phyloP scores from a whole-genome alignment of 2,329 filamentous ascomycete genomes.

The Pyricularia grisea region DNA sequence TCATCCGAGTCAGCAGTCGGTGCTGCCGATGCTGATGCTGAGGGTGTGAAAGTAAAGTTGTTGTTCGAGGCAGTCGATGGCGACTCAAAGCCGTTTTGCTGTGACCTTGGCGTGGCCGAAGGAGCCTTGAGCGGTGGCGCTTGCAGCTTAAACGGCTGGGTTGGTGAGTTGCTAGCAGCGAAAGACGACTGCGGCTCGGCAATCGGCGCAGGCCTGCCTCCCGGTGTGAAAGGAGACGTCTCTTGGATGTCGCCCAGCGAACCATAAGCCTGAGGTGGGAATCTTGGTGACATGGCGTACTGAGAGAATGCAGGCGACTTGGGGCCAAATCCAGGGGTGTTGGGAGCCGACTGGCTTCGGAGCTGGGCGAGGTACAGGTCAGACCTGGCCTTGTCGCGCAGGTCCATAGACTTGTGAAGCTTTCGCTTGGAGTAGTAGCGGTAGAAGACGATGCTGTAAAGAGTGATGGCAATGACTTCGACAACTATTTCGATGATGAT shows the following conservation, averaged over 20 bases:
- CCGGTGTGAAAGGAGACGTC: slow-evolving; percentile 41
- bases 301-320: slow-evolving; percentile 49
- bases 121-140: slow-evolving; percentile 73
- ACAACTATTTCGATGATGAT: slow-evolving; percentile 94
- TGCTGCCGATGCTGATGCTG: slow-evolving; percentile 49
- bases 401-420: slow-evolving; percentile 93
- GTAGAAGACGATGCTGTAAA: slow-evolving; percentile 95
- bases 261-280: slow-evolving; percentile 48
- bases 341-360: slow-evolving; percentile 79
- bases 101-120: slow-evolving; percentile 59
- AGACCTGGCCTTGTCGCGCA: slow-evolving; percentile 85
- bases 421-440: slow-evolving; percentile 94
- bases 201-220: slow-evolving; percentile 36
- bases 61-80: slow-evolving; percentile 20
- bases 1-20: slow-evolving; percentile 63
- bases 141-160: slow-evolving; percentile 63
- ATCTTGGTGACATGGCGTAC: slow-evolving; percentile 50
- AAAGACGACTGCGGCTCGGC: slow-evolving; percentile 54
- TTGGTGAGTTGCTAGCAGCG: slow-evolving; percentile 35
- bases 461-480: slow-evolving; percentile 80
- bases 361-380: slow-evolving; percentile 90
- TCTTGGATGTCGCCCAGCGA: slow-evolving; percentile 25
- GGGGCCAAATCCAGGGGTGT: slow-evolving; percentile 80
- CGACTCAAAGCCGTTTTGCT: slow-evolving; percentile 26
- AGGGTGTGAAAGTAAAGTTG: slow-evolving; percentile 16